A percentile compares a stretch with the other conserved stretches of the same genome.
Evolutionary conservation across 2,329 filamentous ascomycete genomes (phyloP).

Genomic region (Aspergillus udagawae): DNA sequence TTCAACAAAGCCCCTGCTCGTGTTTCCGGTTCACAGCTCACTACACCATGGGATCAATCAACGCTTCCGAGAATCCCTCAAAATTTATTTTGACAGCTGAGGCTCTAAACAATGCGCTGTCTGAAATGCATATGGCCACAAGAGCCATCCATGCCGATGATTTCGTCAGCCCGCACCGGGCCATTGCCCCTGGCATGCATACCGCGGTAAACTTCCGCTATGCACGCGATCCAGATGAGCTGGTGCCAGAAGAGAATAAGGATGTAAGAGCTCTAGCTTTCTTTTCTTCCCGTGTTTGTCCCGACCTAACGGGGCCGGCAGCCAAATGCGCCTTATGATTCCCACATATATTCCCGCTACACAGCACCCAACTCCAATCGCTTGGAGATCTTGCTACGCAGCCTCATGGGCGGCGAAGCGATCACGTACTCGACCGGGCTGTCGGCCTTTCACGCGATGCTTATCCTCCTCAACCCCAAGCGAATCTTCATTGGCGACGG

Average conservation of each 20-base stretch:
- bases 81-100: not conserved
- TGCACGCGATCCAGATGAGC: constrained; percentile 61
- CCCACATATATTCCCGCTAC: constrained; percentile 78
- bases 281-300: not conserved
- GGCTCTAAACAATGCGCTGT: not conserved
- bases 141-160: constrained; percentile 77
- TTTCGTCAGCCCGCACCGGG: constrained; percentile 65
- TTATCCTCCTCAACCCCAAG: constrained; percentile 76
- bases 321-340: constrained; percentile 20
- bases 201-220: constrained; percentile 90
- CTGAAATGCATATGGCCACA: constrained; percentile 41
- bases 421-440: constrained; percentile 82
- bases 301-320: constrained; percentile 14
- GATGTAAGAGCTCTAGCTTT: constrained; percentile 49
- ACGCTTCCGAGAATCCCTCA: not conserved
- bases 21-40: no score
- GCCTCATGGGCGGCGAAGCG: constrained; percentile 59
- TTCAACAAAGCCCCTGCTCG: not conserved
- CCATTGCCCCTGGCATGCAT: constrained; percentile 85
- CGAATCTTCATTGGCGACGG: constrained; percentile 77
- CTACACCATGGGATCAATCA: not conserved
- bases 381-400: constrained; percentile 77
- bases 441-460: constrained; percentile 78
- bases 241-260: constrained; percentile 39
- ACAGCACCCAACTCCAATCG: constrained; percentile 77